Percentiles rank a stretch among this genome's conserved stretches.
Conservation (phyloP, 306 rosid genomes). For the Gillenia trifoliata region DNA sequence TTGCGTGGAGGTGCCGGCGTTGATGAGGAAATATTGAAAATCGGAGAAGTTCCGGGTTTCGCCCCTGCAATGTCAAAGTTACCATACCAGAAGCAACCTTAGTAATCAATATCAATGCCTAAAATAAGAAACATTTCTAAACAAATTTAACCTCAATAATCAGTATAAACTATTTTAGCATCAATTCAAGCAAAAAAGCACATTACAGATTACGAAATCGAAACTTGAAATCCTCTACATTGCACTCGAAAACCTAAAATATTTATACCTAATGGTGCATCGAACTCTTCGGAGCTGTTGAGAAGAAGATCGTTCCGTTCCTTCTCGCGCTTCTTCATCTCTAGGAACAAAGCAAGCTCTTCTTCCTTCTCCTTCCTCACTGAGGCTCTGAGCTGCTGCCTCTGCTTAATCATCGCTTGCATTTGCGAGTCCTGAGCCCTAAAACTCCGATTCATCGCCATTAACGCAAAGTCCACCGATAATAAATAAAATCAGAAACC, state of each 20-base stretch:
- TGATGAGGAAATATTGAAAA: conserved; percentile 54
- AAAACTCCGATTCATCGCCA: conserved; percentile 81
- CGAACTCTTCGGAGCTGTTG: conserved; percentile 61
- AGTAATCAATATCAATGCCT: background rate
- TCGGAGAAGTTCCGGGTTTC: conserved; percentile 53
- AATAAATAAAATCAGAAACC: conserved; percentile 11
- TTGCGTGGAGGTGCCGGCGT: conserved; percentile 54
- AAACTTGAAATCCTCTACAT: background rate
- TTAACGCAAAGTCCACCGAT: conserved; percentile 26
- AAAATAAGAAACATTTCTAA: background rate
- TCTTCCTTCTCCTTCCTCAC: conserved; percentile 75
- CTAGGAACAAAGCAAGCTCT: conserved; percentile 77
- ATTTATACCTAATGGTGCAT: conserved; percentile 58
- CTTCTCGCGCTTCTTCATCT: conserved; percentile 89
- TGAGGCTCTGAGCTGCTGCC: conserved; percentile 51
- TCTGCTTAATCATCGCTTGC: conserved; percentile 58
- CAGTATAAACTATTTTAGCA: background rate
- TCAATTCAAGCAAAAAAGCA: background rate
- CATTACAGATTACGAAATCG: background rate
- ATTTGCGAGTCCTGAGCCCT: conserved; percentile 75
- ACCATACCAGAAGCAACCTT: conserved; percentile 9
- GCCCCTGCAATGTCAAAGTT: conserved; percentile 38
- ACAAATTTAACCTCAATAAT: background rate
- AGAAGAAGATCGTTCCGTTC: conserved; percentile 81
- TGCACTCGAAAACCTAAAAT: background rate